Base-by-base conservation (phyloP, 164 flowering plant genomes). In the Stephania yunnanensis region DNA sequence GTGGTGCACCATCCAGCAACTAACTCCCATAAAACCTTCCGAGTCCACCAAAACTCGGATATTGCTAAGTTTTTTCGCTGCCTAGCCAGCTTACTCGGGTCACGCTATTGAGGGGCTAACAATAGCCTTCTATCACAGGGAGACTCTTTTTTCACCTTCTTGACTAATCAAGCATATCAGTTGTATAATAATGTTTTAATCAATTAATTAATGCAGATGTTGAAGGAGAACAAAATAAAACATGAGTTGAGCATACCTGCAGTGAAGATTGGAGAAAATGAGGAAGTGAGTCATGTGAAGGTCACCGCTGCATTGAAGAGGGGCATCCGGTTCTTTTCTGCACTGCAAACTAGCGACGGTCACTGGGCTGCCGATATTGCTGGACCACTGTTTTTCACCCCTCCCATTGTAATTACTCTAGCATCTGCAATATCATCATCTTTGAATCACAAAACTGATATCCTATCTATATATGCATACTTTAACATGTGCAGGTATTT, bases 341-440 rank as follows among this genome's bases (percentile, higher is more conserved):
- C 87, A 11, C 73, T 87, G 30, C 94, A 90, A 50, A 85, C 92
- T 20, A 80, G 81, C 29, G 94, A 90, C 78, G 91, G 91, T 10
- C 90, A 87, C 71, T 90, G 91, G 93, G 88, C 89, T 4, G 86
- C 85, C 20, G 90, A 90, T 36, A 75, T 75, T 71, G 88, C 87
- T 1, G 93, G 89, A 9, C 89, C 89, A 0, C 76, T 88, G 77
- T 88, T 82, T 69, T 85, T 88, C 72, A 75, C 84, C 64, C 93
- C 84, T 9, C 88, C 88, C 46, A 69, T 88, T 80, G 93, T 89
- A 66, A 71, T 79, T 76, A 6, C 42, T 36, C 42, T 36, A 36
- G 42, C 42, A 36, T 0, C 42, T 36, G 42, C 42, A 36, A 36
- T 36, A 36, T 36, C 42, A 36, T 36, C 42, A 36, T 36, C 42